phyloP scores from a whole-genome alignment of 78 protist genomes.

The Dictyostelium citrinum region DNA sequence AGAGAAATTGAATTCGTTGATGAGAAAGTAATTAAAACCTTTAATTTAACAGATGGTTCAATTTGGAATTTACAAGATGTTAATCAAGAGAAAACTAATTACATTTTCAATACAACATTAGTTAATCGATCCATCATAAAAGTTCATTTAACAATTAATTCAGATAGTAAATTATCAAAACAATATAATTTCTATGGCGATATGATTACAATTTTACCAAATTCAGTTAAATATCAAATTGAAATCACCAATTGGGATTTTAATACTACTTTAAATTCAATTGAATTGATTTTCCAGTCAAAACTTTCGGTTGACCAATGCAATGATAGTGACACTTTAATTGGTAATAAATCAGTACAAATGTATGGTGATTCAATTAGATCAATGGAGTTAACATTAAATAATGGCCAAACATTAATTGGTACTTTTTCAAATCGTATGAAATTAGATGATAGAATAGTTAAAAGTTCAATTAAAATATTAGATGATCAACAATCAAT shows the following conservation, averaged over 20 bases:
- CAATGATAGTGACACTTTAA: background rate
- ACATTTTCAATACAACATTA: background rate
- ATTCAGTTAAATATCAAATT: slow-evolving; percentile 26
- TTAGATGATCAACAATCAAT: background rate
- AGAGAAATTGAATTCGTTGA: background rate
- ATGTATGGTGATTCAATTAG: slow-evolving; percentile 22
- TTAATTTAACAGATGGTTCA: background rate
- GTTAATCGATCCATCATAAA: background rate
- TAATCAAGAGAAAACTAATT: background rate
- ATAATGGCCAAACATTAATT: background rate
- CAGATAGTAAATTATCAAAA: background rate
- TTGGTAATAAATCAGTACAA: background rate
- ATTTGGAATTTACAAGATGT: background rate
- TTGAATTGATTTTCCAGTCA: slow-evolving; percentile 11
- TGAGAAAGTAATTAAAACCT: background rate
- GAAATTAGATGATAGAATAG: background rate
- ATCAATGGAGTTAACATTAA: background rate
- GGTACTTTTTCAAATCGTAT: slow-evolving; percentile 1
- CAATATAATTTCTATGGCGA: slow-evolving; percentile 7
- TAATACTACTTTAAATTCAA: background rate
- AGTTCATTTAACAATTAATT: background rate
- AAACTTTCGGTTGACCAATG: background rate
- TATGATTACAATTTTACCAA: background rate
- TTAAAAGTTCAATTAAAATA: background rate
- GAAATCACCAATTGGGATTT: background rate